phyloP scores from a whole-genome alignment of 345 rosid genomes.

The Populus davidiana region DNA sequence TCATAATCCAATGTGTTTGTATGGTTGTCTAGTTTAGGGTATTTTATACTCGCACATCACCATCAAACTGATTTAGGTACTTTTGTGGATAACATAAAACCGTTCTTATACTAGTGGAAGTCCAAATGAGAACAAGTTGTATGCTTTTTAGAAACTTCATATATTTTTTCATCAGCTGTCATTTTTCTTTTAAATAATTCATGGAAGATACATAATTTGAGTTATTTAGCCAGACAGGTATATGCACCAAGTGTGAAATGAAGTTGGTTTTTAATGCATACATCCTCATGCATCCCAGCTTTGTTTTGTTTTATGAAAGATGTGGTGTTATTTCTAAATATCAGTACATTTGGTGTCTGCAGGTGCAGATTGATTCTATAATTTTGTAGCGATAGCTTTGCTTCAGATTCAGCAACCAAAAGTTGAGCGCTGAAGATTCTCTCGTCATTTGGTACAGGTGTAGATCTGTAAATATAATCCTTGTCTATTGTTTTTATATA shows the following conservation, averaged over 20 bases:
- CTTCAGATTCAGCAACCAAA: conserved; percentile 2
- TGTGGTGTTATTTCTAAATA: conserved; percentile 6
- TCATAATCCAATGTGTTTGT: conserved; percentile 7
- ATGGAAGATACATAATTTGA: not conserved
- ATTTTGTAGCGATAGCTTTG: not conserved
- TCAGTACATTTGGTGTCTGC: conserved; percentile 10
- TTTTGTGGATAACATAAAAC: not conserved
- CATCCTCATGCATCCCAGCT: not conserved
- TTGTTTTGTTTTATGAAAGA: not conserved
- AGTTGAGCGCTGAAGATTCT: conserved; percentile 4
- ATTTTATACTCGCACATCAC: not conserved
- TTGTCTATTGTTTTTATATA: not conserved
- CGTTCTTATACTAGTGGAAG: not conserved
- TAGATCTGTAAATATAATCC: conserved; percentile 29
- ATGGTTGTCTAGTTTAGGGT: conserved; percentile 2
- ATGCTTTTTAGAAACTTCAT: not conserved
- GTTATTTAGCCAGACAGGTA: not conserved
- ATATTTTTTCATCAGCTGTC: not conserved
- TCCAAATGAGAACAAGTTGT: not conserved
- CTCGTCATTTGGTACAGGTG: conserved; percentile 14
- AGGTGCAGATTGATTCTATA: conserved; percentile 29
- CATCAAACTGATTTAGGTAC: not conserved
- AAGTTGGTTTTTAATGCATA: not conserved
- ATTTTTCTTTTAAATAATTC: not conserved
- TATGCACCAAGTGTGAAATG: not conserved